Evolutionary conservation across 345 rosid genomes (phyloP).

Genomic region (Aethionema arabicum): DNA sequence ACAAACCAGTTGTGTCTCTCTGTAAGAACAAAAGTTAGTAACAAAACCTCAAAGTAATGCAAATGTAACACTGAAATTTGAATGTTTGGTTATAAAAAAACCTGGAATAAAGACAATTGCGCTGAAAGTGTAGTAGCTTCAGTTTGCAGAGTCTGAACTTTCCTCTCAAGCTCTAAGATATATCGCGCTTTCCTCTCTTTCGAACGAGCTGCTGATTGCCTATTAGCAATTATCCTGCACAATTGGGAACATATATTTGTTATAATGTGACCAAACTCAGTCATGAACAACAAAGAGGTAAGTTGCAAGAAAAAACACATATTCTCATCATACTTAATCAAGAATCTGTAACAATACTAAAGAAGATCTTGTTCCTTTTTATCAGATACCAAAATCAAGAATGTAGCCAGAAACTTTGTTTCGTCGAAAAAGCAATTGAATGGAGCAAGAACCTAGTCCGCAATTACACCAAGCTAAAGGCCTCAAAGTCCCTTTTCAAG

Average conservation of each 20-base stretch:
- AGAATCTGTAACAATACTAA: too few species aligned
- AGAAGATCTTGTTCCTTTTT: too few species aligned
- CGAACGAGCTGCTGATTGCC: conserved; percentile 91
- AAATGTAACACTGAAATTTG: conserved; percentile 1
- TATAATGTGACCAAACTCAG: too few species aligned
- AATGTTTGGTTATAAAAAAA: conserved; percentile 23
- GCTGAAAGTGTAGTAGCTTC: conserved; percentile 94
- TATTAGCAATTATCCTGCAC: conserved; percentile 78
- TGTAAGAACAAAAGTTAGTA: conserved; percentile 33
- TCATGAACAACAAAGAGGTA: too few species aligned
- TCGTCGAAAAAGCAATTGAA: too few species aligned
- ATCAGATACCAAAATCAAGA: too few species aligned
- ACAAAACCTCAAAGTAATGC: background rate
- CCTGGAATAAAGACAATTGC: conserved; percentile 83
- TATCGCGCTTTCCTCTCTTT: conserved; percentile 88
- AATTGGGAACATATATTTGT: background rate
- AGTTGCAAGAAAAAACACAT: too few species aligned
- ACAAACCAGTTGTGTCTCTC: conserved; percentile 85
- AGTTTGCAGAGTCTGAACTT: conserved; percentile 83
- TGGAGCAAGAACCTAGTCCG: too few species aligned
- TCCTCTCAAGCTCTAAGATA: conserved; percentile 75
- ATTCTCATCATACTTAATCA: too few species aligned
- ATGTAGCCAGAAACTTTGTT: too few species aligned
- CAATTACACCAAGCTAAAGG: too few species aligned
- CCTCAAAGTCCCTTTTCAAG: too few species aligned